Conservation (phyloP, 352 stramenopile species). For the Phytophthora macrochlamydospora region DNA sequence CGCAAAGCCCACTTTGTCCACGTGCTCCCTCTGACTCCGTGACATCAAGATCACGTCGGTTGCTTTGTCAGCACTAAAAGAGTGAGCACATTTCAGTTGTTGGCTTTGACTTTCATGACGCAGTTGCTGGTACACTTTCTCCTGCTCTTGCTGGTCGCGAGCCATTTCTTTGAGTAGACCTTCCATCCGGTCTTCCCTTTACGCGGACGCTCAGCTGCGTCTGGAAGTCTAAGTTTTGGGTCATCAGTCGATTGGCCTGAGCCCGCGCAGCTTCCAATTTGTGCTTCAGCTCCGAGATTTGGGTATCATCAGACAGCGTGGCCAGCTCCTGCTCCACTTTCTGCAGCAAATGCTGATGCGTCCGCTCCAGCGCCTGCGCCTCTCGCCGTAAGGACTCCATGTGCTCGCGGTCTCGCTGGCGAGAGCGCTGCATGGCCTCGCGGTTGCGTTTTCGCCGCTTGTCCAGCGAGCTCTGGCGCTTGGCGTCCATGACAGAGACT, state of each 20-base stretch:
- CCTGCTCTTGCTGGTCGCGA: slow-evolving; percentile 31
- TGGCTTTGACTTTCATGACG: slow-evolving; percentile 16
- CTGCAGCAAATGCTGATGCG: slow-evolving; percentile 40
- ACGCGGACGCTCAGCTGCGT: slow-evolving; percentile 51
- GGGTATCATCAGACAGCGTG: slow-evolving; percentile 4
- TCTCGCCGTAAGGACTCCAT: slow-evolving; percentile 50
- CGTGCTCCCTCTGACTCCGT: slow-evolving; percentile 31
- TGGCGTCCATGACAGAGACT: slow-evolving; percentile 10
- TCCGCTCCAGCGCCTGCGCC: slow-evolving; percentile 37
- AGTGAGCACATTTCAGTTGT: no score
- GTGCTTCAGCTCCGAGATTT: slow-evolving; percentile 27
- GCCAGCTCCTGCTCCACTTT: slow-evolving; percentile 44
- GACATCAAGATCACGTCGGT: slow-evolving; percentile 52
- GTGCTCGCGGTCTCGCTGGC: slow-evolving; percentile 55
- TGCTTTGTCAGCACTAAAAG: slow-evolving; percentile 31
- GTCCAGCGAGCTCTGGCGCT: slow-evolving; percentile 45
- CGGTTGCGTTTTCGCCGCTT: slow-evolving; percentile 57
- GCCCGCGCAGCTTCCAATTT: slow-evolving; percentile 38
- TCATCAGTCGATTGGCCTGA: slow-evolving; percentile 42
- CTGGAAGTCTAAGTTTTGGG: slow-evolving; percentile 54
- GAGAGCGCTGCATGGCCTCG: slow-evolving; percentile 64
- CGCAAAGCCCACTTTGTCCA: slow-evolving; percentile 48
- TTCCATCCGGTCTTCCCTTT: slow-evolving; percentile 65
- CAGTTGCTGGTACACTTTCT: slow-evolving; percentile 30
- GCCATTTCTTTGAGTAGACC: slow-evolving; percentile 52